Percentiles rank a stretch among this genome's conserved stretches.
Conservation (phyloP, 257 asterid species). For the Salvia rosmarinus region DNA sequence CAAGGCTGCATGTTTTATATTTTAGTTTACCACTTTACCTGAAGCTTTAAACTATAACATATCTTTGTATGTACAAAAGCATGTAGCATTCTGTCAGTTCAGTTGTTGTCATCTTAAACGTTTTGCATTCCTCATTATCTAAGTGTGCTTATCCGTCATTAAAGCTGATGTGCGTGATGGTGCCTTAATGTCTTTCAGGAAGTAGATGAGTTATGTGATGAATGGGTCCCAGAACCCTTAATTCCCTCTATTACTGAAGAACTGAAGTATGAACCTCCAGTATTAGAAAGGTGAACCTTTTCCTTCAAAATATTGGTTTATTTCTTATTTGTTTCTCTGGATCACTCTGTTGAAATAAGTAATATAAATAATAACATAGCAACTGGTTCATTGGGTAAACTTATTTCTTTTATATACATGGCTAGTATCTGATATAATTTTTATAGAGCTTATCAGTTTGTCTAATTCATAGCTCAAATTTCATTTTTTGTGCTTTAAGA, state of each 20-base stretch:
- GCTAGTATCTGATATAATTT: neutral
- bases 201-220: conserved; percentile 92
- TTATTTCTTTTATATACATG: conserved; percentile 9
- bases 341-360: conserved; percentile 14
- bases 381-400: conserved; percentile 3
- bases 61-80: neutral
- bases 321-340: neutral
- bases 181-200: conserved; percentile 62
- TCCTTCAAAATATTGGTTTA: neutral
- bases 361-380: neutral
- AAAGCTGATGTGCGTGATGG: conserved; percentile 32
- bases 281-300: conserved; percentile 70
- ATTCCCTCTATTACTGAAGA: conserved; percentile 73
- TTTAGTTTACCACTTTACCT: neutral
- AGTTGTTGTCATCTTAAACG: conserved; percentile 1
- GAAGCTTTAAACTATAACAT: neutral
- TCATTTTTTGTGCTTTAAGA: conserved; percentile 2
- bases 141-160: conserved; percentile 14
- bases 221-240: conserved; percentile 93
- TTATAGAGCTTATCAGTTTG: conserved; percentile 2
- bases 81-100: neutral
- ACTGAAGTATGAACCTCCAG: conserved; percentile 77
- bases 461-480: conserved; percentile 12
- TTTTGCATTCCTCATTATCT: conserved; percentile 25
- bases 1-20: neutral